These are phyloP conservation scores for Nasturtium officinale DNA, from an alignment of 345 rosid species.

Conservation along the genomic window DNA sequence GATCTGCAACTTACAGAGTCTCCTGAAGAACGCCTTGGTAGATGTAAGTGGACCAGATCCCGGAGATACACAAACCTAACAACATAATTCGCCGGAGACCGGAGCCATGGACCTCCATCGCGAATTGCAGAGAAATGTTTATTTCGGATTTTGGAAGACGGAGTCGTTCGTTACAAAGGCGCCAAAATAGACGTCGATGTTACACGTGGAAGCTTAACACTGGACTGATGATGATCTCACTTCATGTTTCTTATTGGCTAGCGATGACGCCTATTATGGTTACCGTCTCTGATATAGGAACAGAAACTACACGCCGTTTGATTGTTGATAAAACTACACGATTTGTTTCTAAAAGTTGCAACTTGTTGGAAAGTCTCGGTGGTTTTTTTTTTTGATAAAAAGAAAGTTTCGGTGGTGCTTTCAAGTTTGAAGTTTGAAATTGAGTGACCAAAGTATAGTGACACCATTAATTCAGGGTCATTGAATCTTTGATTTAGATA, in stretches of 20 bases:
- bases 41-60: constrained; percentile 87
- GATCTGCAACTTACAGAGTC: constrained; percentile 84
- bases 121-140: constrained; percentile 13
- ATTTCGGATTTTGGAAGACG: background rate
- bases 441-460: constrained; percentile 22
- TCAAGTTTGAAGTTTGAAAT: constrained; percentile 22
- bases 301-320: constrained; percentile 25
- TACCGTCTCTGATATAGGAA: constrained; percentile 13
- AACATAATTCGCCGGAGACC: constrained; percentile 65
- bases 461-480: background rate
- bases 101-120: constrained; percentile 63
- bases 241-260: constrained; percentile 51
- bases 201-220: constrained; percentile 53
- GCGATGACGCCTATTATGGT: constrained; percentile 36
- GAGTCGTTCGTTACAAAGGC: constrained; percentile 22
- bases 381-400: too few species aligned
- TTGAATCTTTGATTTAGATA: background rate
- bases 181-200: constrained; percentile 54
- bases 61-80: constrained; percentile 77
- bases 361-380: constrained; percentile 22
- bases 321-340: background rate
- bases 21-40: constrained; percentile 92
- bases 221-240: constrained; percentile 41
- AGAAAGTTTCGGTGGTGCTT: constrained; percentile 21
- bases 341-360: background rate